These are phyloP conservation scores for Chiua virens DNA, from an alignment of 768 basidiomycete species.

Conservation along the genomic window DNA sequence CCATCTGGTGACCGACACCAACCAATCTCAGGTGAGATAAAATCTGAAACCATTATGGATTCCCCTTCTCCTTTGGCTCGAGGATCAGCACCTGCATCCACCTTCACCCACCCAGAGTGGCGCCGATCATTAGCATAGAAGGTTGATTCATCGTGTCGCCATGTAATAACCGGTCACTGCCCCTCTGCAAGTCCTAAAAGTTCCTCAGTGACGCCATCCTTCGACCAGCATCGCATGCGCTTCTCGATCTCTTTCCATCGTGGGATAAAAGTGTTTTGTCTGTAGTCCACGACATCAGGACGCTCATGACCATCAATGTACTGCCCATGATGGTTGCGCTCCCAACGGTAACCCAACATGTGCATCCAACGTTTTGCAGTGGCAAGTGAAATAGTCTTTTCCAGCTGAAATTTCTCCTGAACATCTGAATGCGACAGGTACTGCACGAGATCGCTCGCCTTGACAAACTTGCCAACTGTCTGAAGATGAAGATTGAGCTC, in stretches of 20 bases:
- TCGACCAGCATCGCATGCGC: too few species aligned
- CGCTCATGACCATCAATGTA: neutral
- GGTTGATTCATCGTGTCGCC: slow-evolving; percentile 1
- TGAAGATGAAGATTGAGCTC: slow-evolving; percentile 21
- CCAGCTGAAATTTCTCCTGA: neutral
- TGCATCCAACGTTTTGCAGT: slow-evolving; percentile 25
- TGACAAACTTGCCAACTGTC: slow-evolving; percentile 21
- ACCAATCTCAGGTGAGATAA: slow-evolving; percentile 1
- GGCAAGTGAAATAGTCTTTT: neutral
- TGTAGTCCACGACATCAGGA: slow-evolving; percentile 15
- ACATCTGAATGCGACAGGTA: slow-evolving; percentile 8
- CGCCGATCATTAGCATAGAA: neutral
- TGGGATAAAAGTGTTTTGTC: slow-evolving; percentile 1
- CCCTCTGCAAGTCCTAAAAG: too few species aligned
- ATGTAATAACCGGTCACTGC: neutral
- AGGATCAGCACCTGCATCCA: neutral
- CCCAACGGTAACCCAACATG: slow-evolving; percentile 21
- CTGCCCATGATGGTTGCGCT: slow-evolving; percentile 13
- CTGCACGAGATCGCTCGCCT: slow-evolving; percentile 22
- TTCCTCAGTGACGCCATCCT: too few species aligned
- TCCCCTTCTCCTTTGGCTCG: neutral
- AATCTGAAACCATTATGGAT: slow-evolving; percentile 1
- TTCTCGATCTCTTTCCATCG: neutral
- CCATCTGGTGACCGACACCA: neutral
- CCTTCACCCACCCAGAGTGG: neutral